These are phyloP conservation scores for Suhomyces bribrorum DNA, from an alignment of 1,139 yeast genomes.

Conservation along the genomic window DNA sequence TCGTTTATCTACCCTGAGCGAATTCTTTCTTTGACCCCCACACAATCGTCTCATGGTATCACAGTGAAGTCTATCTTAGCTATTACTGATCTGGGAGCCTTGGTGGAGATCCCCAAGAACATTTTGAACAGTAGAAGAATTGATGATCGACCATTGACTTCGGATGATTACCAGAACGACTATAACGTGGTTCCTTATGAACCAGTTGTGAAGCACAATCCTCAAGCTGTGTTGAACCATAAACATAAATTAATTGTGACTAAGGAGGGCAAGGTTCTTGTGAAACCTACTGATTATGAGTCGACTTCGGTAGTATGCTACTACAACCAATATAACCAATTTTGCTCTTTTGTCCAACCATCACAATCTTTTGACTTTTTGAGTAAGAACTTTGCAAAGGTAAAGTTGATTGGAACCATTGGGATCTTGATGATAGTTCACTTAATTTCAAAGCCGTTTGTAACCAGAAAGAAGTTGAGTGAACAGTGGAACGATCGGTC, in stretches of 20 bases:
- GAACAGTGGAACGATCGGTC: conserved; percentile 18
- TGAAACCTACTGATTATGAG: conserved; percentile 73
- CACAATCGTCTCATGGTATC: conserved; percentile 73
- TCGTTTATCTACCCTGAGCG: conserved; percentile 64
- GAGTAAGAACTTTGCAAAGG: conserved; percentile 64
- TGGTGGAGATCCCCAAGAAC: conserved; percentile 71
- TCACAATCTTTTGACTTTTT: conserved; percentile 82
- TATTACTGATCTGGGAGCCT: conserved; percentile 59
- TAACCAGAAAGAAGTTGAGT: conserved; percentile 23
- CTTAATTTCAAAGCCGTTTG: conserved; percentile 22
- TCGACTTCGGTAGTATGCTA: conserved; percentile 76
- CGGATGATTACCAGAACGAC: conserved; percentile 57
- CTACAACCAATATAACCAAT: conserved; percentile 62
- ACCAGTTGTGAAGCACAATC: conserved; percentile 57
- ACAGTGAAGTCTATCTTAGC: conserved; percentile 68
- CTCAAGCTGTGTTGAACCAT: conserved; percentile 39
- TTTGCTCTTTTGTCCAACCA: conserved; percentile 77
- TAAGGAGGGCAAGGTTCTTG: conserved; percentile 38
- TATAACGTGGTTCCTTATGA: conserved; percentile 66
- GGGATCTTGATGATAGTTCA: conserved; percentile 47
- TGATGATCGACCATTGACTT: conserved; percentile 52
- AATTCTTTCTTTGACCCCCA: conserved; percentile 52
- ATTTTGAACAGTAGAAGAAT: conserved; percentile 63
- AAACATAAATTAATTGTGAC: conserved; percentile 41
- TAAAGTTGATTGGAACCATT: conserved; percentile 64